phyloP scores from a whole-genome alignment of 352 stramenopile genomes.

The Pythium periplocum region DNA sequence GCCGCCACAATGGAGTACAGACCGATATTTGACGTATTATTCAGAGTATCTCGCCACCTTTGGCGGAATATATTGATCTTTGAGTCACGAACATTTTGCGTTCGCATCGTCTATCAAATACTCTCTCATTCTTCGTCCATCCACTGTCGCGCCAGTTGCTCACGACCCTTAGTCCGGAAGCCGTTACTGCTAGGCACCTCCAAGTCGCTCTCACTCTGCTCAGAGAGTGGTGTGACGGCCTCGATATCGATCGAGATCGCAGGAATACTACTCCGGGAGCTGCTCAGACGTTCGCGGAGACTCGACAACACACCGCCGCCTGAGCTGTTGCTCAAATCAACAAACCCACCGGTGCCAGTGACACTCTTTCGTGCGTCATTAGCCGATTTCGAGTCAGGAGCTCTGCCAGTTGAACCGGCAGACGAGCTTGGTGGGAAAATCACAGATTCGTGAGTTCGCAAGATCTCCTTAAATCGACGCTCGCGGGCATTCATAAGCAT shows the following conservation, averaged over 20 bases:
- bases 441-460: slow-evolving; percentile 17
- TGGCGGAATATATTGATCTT: too few relatives aligned
- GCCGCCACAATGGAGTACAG: too few relatives aligned
- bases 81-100: slow-evolving; percentile 10
- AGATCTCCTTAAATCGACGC: slow-evolving; percentile 28
- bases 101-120: not conserved
- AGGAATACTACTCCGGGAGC: slow-evolving; percentile 3
- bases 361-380: not conserved
- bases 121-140: slow-evolving; percentile 10
- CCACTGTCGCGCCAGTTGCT: slow-evolving; percentile 25
- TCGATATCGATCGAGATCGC: slow-evolving; percentile 20
- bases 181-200: slow-evolving; percentile 28
- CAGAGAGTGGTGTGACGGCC: slow-evolving; percentile 18
- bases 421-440: slow-evolving; percentile 12
- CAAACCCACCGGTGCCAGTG: slow-evolving; percentile 8
- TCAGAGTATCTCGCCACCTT: too few relatives aligned
- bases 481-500: slow-evolving; percentile 26
- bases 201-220: slow-evolving; percentile 20
- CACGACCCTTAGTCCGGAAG: slow-evolving; percentile 17
- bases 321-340: slow-evolving; percentile 11
- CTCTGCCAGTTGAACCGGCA: too few relatives aligned
- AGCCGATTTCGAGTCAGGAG: too few relatives aligned
- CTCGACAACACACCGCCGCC: not conserved
- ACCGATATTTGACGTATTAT: too few relatives aligned
- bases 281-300: slow-evolving; percentile 10